A percentile compares a stretch with the other conserved stretches of the same genome.
These are phyloP conservation scores for Candida tammaniensis DNA, from an alignment of 805 yeast species.

Conservation along the genomic window DNA sequence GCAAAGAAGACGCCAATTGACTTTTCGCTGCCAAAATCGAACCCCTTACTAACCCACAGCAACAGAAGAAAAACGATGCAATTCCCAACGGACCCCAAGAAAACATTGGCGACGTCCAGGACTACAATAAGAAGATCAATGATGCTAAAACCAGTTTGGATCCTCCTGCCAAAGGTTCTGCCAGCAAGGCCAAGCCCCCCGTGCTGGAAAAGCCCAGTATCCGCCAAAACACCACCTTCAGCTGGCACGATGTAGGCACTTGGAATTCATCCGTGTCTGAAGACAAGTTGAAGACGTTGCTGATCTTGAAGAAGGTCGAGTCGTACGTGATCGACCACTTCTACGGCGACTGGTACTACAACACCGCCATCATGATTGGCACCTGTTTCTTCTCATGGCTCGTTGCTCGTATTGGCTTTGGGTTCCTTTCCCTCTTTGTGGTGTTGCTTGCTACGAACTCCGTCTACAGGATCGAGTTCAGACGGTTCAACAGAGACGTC, in stretches of 20 bases:
- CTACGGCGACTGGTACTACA: constrained; percentile 71
- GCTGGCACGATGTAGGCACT: constrained; percentile 40
- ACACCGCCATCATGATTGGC: constrained; percentile 60
- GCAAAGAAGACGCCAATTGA: too few species aligned
- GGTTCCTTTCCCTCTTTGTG: constrained; percentile 59
- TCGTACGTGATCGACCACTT: constrained; percentile 66
- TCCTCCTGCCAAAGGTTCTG: constrained; percentile 17
- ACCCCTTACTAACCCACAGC: too few species aligned
- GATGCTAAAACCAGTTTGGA: constrained; percentile 10
- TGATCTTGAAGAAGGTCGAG: constrained; percentile 40
- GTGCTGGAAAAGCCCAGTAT: constrained; percentile 22
- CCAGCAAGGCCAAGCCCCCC: constrained; percentile 4
- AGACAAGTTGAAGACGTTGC: constrained; percentile 26
- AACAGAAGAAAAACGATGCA: constrained; percentile 9
- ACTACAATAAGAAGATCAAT: constrained; percentile 16
- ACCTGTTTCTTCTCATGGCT: constrained; percentile 73
- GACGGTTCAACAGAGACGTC: constrained; percentile 71
- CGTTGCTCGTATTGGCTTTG: constrained; percentile 60
- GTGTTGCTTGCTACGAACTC: constrained; percentile 62
- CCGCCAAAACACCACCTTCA: constrained; percentile 31
- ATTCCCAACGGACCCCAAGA: constrained; percentile 16
- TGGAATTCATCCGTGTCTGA: constrained; percentile 23
- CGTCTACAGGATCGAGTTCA: constrained; percentile 67
- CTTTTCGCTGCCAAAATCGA: too few species aligned
- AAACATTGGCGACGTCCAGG: constrained; percentile 17